phyloP scores from a whole-genome alignment of 2,329 filamentous ascomycete genomes.

The Phialophora tarda region DNA sequence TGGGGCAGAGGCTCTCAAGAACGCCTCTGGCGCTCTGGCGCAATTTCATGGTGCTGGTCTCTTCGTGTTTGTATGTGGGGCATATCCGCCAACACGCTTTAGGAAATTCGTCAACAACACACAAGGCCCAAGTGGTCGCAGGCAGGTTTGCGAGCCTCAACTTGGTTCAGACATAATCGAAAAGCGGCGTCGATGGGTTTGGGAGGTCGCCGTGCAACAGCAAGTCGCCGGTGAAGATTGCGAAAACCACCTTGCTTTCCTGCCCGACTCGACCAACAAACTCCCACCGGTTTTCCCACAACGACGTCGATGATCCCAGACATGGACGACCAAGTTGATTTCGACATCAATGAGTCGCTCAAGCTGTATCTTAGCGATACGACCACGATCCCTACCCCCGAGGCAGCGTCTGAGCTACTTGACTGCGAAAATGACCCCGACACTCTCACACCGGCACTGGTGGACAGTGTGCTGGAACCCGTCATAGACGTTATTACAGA shows the following conservation, averaged over 20 bases:
- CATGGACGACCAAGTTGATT: constrained; percentile 71
- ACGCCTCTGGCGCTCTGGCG: constrained; percentile 27
- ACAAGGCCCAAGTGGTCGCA: constrained; percentile 9
- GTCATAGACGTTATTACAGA: constrained; percentile 93
- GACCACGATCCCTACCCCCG: constrained; percentile 77
- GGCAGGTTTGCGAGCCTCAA: neutral
- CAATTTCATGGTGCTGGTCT: constrained; percentile 30
- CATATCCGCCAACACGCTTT: constrained; percentile 13
- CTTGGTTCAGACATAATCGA: neutral
- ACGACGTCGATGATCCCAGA: constrained; percentile 36
- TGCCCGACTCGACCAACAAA: constrained; percentile 3
- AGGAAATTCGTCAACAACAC: constrained; percentile 31
- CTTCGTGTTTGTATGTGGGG: constrained; percentile 23
- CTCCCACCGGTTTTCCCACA: neutral
- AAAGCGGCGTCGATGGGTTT: neutral
- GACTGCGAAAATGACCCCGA: constrained; percentile 95
- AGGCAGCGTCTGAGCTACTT: constrained; percentile 80
- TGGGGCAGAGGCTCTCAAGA: constrained; percentile 30
- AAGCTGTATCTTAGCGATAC: constrained; percentile 98
- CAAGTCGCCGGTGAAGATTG: neutral
- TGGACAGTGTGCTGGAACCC: constrained; percentile 86
- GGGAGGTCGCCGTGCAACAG: neutral
- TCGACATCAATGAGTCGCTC: constrained; percentile 95
- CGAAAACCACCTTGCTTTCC: constrained; percentile 3
- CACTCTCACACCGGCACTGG: constrained; percentile 73